phyloP scores from a whole-genome alignment of 768 basidiomycete genomes.

The Boletus pseudo-olivaceus region DNA sequence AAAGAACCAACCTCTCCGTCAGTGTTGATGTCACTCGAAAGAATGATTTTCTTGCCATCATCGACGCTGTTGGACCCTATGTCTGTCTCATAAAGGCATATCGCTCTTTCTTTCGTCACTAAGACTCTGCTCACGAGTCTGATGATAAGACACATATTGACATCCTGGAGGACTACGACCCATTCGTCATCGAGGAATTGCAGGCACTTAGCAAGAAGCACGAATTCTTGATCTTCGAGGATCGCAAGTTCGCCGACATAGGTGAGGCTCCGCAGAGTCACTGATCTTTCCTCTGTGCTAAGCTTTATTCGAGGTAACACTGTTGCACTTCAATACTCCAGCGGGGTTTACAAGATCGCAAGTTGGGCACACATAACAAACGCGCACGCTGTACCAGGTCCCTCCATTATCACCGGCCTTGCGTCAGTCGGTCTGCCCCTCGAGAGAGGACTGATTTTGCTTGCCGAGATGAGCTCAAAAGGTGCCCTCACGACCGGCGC shows the following conservation, averaged over 20 bases:
- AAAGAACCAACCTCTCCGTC: constrained; percentile 89
- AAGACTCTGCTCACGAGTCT: constrained; percentile 23
- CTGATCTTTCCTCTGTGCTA: neutral
- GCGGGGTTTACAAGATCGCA: constrained; percentile 90
- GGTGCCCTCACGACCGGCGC: constrained; percentile 79
- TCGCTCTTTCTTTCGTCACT: constrained; percentile 5
- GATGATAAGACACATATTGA: constrained; percentile 87
- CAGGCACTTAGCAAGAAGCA: constrained; percentile 70
- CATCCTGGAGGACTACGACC: constrained; percentile 88
- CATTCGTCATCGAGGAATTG: constrained; percentile 63
- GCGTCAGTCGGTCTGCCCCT: constrained; percentile 81
- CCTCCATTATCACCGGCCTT: constrained; percentile 89
- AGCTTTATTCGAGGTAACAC: constrained; percentile 74
- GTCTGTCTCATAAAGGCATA: constrained; percentile 92
- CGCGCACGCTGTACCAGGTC: constrained; percentile 95
- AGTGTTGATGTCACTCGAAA: constrained; percentile 90
- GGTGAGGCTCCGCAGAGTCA: constrained; percentile 46
- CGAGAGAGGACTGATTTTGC: constrained; percentile 78
- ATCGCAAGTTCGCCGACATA: constrained; percentile 98
- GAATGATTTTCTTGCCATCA: constrained; percentile 76
- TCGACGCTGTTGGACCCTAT: constrained; percentile 84
- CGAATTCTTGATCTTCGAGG: constrained; percentile 96
- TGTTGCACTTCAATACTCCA: constrained; percentile 90
- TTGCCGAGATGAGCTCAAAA: constrained; percentile 94
- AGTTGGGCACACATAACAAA: constrained; percentile 97